Base-by-base conservation (phyloP, 441 rosid species). In the Geranium incanum region DNA sequence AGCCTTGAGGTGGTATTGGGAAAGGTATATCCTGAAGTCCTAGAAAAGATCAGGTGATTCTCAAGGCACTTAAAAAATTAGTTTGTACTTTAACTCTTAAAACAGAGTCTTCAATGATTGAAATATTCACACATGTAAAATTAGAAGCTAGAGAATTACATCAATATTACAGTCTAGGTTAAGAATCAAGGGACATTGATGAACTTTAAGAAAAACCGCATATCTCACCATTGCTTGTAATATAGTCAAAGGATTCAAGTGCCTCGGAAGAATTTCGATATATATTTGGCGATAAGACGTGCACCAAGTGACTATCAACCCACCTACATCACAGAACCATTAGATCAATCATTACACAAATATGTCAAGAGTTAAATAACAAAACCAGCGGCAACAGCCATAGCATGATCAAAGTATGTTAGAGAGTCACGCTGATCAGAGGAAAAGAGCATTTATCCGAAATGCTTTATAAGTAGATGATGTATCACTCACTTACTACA, bases 281-380 rank as follows among this genome's bases (percentile, higher is more conserved):
- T 68, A 92, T 95, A 83, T 95, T 92, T 63, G 98, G 99, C 37
- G 97, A 92, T 75, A 92, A 79, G 68, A 95, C 83, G 80, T 92
- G 98, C 76, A 92, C 98, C 82, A 92, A 83, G 79, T 90, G 96
- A 80, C 84, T 81, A 78, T 95, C 96, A 12, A 92, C 99, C 99
- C 97, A 95, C 86, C 99, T 90, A 76, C 75, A 57, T 57, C 63
- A 59, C 9, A 18, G 1, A 59, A 59, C n/a, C 63, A 57, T 57
- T 57, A 18, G 11, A 59, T 59, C 64, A 13, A 59, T 59, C 64
- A 59, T 16, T 18, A 59, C 19, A 59, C 33, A 59, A 59, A 18
- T 18, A 59, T 18, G 64, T 19, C 64, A 15, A 59, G 64, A 59
- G 64, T 21, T 18, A 59, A 9, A 59, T 59, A 11, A 6, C 3